A percentile compares a stretch with the other conserved stretches of the same genome.
Conservation (phyloP, 495 filamentous ascomycete genomes). For the Xylaria bambusicola region DNA sequence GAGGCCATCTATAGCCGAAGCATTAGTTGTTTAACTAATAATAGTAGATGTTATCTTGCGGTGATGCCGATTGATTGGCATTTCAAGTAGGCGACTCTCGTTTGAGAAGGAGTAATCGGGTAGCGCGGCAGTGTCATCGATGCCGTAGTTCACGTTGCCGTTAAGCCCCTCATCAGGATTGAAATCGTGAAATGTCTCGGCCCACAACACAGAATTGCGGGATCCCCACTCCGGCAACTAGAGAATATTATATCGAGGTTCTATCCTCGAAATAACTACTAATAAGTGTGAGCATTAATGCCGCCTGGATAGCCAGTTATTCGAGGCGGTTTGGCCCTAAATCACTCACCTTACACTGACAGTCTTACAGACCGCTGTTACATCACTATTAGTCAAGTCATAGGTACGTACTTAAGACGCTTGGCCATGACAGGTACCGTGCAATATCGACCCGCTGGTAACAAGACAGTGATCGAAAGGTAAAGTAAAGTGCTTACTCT, state of each 20-base stretch:
- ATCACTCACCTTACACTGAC: background rate
- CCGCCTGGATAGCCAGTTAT: too few relatives aligned
- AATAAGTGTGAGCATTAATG: too few relatives aligned
- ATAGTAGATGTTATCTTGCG: too few relatives aligned
- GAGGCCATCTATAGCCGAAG: too few relatives aligned
- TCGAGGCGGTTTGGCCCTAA: too few relatives aligned
- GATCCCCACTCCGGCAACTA: slow-evolving; percentile 10
- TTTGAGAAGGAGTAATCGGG: background rate
- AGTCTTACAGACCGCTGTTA: too few relatives aligned
- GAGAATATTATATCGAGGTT: background rate
- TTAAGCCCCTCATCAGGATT: background rate
- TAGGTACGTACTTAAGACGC: too few relatives aligned
- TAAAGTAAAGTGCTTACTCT: slow-evolving; percentile 9
- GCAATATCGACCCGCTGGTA: background rate
- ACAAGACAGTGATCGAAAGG: background rate
- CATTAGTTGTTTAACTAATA: too few relatives aligned
- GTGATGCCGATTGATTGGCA: too few relatives aligned
- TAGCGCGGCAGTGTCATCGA: slow-evolving; percentile 10
- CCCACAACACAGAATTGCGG: background rate
- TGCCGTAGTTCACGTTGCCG: background rate
- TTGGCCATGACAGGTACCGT: background rate
- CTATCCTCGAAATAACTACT: too few relatives aligned
- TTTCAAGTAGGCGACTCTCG: too few relatives aligned
- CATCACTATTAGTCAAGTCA: too few relatives aligned
- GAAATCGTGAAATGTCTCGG: background rate